Conservation (phyloP, 176 grass and related monocot species). For the Melocanna baccifera region DNA sequence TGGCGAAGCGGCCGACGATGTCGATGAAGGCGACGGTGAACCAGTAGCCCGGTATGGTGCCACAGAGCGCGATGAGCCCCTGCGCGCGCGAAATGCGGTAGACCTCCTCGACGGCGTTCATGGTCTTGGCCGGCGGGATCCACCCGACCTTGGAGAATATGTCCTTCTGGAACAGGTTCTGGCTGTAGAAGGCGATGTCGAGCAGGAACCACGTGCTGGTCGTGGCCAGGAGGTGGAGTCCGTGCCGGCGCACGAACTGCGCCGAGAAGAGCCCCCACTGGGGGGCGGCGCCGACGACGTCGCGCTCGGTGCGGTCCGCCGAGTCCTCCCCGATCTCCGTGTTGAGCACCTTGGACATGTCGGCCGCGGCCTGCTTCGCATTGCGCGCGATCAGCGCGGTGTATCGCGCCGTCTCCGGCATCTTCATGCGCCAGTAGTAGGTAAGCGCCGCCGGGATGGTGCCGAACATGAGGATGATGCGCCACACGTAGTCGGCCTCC, state of each 20-base stretch:
- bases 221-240: slow-evolving; percentile 57
- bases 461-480: slow-evolving; percentile 77
- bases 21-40: slow-evolving; percentile 85
- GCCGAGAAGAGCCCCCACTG: slow-evolving; percentile 65
- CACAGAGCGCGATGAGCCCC: slow-evolving; percentile 68
- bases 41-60: slow-evolving; percentile 79
- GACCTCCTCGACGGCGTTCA: slow-evolving; percentile 77
- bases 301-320: background rate
- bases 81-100: slow-evolving; percentile 56
- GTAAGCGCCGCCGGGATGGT: slow-evolving; percentile 30
- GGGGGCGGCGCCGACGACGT: background rate
- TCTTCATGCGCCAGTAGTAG: no score
- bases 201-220: slow-evolving; percentile 76
- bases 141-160: slow-evolving; percentile 75
- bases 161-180: slow-evolving; percentile 91
- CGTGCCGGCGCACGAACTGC: slow-evolving; percentile 53
- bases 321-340: slow-evolving; percentile 36
- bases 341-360: slow-evolving; percentile 71
- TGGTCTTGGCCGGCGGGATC: slow-evolving; percentile 55
- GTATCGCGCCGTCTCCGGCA: no score
- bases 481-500: slow-evolving; percentile 73
- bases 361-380: slow-evolving; percentile 56
- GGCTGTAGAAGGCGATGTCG: slow-evolving; percentile 78
- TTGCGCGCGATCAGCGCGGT: slow-evolving; percentile 42
- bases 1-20: slow-evolving; percentile 56